phyloP scores from a whole-genome alignment of 75 land plant genomes.

The Isoetes taiwanensis region DNA sequence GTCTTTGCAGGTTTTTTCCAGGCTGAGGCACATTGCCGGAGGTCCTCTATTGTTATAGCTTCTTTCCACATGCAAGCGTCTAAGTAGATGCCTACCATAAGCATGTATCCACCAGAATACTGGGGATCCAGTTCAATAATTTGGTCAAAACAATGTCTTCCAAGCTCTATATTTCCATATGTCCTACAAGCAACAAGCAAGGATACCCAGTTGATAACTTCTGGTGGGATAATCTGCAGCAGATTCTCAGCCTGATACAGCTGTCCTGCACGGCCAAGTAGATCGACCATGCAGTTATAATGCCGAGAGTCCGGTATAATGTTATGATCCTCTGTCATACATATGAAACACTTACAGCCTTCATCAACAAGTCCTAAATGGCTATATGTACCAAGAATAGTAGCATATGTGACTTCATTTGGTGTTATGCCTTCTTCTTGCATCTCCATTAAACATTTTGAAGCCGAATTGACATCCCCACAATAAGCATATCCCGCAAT shows the following conservation, averaged over 20 bases:
- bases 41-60: slow-evolving; percentile 11
- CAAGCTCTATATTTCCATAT: slow-evolving; percentile 30
- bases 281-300: slow-evolving; percentile 13
- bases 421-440: neutral
- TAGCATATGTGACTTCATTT: neutral
- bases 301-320: slow-evolving; percentile 13
- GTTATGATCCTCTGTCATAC: slow-evolving; percentile 10
- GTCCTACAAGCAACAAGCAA: slow-evolving; percentile 25
- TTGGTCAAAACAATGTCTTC: slow-evolving; percentile 12
- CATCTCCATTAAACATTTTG: neutral
- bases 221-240: slow-evolving; percentile 10
- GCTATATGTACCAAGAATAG: neutral
- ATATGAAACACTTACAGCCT: slow-evolving; percentile 1
- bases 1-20: slow-evolving; percentile 45
- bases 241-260: slow-evolving; percentile 9
- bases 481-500: neutral
- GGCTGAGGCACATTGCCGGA: slow-evolving; percentile 10
- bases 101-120: slow-evolving; percentile 30
- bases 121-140: slow-evolving; percentile 19
- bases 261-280: slow-evolving; percentile 13
- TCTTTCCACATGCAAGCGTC: slow-evolving; percentile 32
- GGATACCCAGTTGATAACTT: slow-evolving; percentile 12
- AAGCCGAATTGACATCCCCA: neutral
- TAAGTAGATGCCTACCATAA: slow-evolving; percentile 31
- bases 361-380: neutral